Evolutionary conservation across 495 filamentous ascomycete species (phyloP).

Genomic region (Podospora comata): DNA sequence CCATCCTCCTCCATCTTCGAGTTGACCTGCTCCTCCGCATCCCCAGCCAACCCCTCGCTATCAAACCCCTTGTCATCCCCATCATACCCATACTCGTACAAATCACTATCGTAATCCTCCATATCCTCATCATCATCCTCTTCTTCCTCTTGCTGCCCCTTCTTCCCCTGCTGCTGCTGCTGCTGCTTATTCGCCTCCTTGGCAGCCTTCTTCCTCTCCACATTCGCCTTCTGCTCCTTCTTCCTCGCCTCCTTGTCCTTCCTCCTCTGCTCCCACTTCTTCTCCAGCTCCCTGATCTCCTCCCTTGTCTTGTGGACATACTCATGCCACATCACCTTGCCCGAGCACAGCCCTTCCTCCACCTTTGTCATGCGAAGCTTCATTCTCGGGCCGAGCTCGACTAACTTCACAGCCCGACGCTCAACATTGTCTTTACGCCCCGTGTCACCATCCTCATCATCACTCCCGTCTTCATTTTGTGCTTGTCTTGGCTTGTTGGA

Average conservation of each 20-base stretch:
- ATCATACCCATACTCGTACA: conserved; percentile 39
- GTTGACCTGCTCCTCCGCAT: conserved; percentile 58
- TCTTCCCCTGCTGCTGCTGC: conserved; percentile 42
- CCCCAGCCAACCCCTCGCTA: conserved; percentile 53
- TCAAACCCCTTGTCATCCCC: conserved; percentile 47
- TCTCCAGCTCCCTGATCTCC: conserved; percentile 73
- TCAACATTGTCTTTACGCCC: conserved; percentile 52
- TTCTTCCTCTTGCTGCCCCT: conserved; percentile 56
- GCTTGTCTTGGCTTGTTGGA: conserved; percentile 49
- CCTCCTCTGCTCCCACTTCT: conserved; percentile 71
- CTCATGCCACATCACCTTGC: conserved; percentile 97
- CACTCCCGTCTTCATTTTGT: conserved; percentile 21
- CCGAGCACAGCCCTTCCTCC: conserved; percentile 87
- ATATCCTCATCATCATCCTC: conserved; percentile 60
- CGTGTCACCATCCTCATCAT: conserved; percentile 35
- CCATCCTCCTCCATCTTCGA: conserved; percentile 51
- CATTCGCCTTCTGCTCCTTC: conserved; percentile 79
- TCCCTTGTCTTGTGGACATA: conserved; percentile 76
- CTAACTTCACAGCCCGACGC: conserved; percentile 83
- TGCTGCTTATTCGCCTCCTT: conserved; percentile 51
- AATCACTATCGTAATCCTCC: conserved; percentile 51
- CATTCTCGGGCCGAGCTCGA: conserved; percentile 90
- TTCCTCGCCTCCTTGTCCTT: conserved; percentile 79
- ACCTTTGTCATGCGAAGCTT: conserved; percentile 88
- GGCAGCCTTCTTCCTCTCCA: conserved; percentile 71